Base-by-base conservation (phyloP, 106 monocot species). In the Phalaenopsis aphrodite region DNA sequence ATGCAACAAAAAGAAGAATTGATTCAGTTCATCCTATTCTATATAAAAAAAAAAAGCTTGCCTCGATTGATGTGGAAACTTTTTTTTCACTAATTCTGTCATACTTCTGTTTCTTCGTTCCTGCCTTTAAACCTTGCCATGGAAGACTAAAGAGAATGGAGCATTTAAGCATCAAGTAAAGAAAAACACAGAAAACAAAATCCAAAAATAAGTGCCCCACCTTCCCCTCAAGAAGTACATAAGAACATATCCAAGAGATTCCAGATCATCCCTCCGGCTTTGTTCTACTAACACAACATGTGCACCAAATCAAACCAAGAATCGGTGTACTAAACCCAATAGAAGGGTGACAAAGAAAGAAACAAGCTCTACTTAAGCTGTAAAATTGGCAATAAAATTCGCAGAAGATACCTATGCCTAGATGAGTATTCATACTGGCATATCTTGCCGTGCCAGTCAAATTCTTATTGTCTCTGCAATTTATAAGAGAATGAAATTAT, bases 181-280 rank as follows among this genome's bases (percentile, higher is more conserved):
- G 52, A 12, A 52, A 52, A 52, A 52, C 15, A 52, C 3, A 72
- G 7, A 1, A 14, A 81, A 46, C 3, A 52, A 80, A 30, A 19
- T 42, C 5, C 11, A 78, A 24, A 24, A 65, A 19, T 9, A 12
- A 64, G 77, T n/a, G 5, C 69, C 69, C 36, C 5, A 93, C 93
- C 93, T 94, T 89, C 93, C 93, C 86, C 91, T 91, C 68, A 94
- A 82, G 58, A 94, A 91, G 82, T 94, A 94, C 91, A 91, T 87
- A 47, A 94, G 84, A 75, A 94, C 93, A 82, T 86, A 94, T 76
- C 93, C 93, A 89, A 94, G 93, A 79, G 91, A 94, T 82, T 94
- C 93, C 82, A 94, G 78, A 81, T 94, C 93, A 83, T 94, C 93
- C 89, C 93, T 89, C 80, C 93, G 89, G 85, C 91, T 91, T 94